Base-by-base conservation (phyloP, 495 filamentous ascomycete genomes). In the Penicillium coffeae region DNA sequence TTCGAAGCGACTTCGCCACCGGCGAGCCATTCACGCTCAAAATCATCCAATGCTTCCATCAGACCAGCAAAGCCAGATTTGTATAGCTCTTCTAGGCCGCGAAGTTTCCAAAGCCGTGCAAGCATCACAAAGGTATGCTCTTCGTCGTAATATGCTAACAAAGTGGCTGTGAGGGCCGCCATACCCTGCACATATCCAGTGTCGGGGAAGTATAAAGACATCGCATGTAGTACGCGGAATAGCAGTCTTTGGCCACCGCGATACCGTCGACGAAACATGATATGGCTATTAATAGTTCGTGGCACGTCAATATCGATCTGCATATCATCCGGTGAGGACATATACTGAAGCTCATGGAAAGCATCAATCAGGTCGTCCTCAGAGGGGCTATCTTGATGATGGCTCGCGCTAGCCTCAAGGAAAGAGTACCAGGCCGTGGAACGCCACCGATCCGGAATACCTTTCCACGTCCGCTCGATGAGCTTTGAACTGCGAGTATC, bases 301-400 rank as follows among this genome's bases (percentile, higher is more conserved):
- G 93, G 93, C 34, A 99, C 92, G 60, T 99, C 93, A 20, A 96
- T 82, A 65, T 99, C 93, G 54, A 99, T 99, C 62, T 99, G 93
- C 7, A 92, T 85, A 61, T 99, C 93, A 60, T 99, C 93, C 0
- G 90, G 83, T 5, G 86, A 95, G 30, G 80, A 80, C 37, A 83
- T 66, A 8, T 84, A 74, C 46, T 89, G 81, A 21, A 89, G 79
- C 45, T 84, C 78, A 55, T 87, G 75, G 65, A 84, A 88, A 13
- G 77, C 77, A 25, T 75, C 72, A 27, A 87, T 82, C 14, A 99
- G 77, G 36, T 89, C 74, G 21, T 84, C 79, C 42, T 95, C 89
- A 1, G 79, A 73, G 2, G 80, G 76, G 30, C 75, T 77, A 54
- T 74, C 75, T 45, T 70, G 73, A 46, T 78, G 75, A 40, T 71